These are phyloP conservation scores for Mycena sanguinolenta DNA, from an alignment of 768 basidiomycete genomes.

Conservation along the genomic window DNA sequence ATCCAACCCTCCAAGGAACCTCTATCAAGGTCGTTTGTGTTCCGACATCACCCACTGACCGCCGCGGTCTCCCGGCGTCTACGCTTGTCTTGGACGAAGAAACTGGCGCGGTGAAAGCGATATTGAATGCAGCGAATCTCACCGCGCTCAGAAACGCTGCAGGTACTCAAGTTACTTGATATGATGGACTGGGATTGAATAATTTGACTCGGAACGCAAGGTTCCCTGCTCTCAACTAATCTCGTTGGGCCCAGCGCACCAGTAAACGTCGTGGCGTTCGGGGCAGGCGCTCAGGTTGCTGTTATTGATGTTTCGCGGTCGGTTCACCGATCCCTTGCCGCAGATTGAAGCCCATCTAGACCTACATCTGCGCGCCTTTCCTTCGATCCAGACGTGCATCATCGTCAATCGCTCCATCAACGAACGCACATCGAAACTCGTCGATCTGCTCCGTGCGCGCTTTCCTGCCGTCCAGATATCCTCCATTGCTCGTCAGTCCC, in stretches of 20 bases:
- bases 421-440: conserved; percentile 59
- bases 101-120: conserved; percentile 76
- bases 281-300: conserved; percentile 77
- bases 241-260: conserved; percentile 62
- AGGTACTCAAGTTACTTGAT: conserved; percentile 62
- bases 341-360: conserved; percentile 76
- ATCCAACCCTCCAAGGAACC: conserved; percentile 55
- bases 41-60: conserved; percentile 59
- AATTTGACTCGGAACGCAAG: conserved; percentile 50
- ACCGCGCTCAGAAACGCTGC: conserved; percentile 89
- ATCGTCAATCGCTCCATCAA: conserved; percentile 75
- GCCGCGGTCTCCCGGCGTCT: conserved; percentile 77
- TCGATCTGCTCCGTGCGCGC: conserved; percentile 37
- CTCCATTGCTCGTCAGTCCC: conserved; percentile 42
- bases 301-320: neutral
- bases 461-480: conserved; percentile 42
- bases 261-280: conserved; percentile 69
- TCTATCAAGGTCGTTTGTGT: conserved; percentile 87
- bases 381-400: conserved; percentile 64
- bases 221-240: conserved; percentile 75
- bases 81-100: conserved; percentile 82
- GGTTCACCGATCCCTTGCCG: conserved; percentile 28
- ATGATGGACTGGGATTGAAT: conserved; percentile 22
- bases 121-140: conserved; percentile 82
- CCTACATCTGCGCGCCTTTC: conserved; percentile 70